Evolutionary conservation across 352 stramenopile genomes (phyloP).

Genomic region (Globisporangium viniferum): DNA sequence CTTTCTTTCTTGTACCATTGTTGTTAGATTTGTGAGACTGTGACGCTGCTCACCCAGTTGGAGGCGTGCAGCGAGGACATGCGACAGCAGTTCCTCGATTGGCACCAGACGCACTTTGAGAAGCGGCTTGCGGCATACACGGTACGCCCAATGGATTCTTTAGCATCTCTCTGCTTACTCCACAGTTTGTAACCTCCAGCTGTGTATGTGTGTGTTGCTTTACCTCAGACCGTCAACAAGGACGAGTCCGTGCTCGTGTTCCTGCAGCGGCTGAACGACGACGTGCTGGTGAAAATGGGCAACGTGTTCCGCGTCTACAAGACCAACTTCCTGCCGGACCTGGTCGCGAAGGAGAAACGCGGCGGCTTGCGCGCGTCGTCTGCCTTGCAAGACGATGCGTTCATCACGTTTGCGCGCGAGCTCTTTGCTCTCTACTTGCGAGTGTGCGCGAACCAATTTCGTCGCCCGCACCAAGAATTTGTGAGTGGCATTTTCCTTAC

Average conservation of each 20-base stretch:
- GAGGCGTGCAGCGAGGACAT: conserved; percentile 71
- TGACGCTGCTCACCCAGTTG: conserved; percentile 61
- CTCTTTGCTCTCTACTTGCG: conserved; percentile 55
- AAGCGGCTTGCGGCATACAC: conserved; percentile 47
- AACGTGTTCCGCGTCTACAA: conserved; percentile 68
- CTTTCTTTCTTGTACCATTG: neutral
- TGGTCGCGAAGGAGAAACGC: conserved; percentile 34
- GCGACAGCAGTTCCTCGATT: conserved; percentile 81
- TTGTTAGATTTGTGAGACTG: conserved; percentile 53
- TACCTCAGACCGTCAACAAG: conserved; percentile 18
- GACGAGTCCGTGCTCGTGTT: conserved; percentile 55
- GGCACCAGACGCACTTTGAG: conserved; percentile 76
- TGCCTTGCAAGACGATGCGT: conserved; percentile 54
- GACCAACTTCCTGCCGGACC: conserved; percentile 56
- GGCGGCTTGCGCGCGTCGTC: conserved; percentile 35
- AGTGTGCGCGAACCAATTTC: conserved; percentile 53
- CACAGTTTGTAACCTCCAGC: neutral
- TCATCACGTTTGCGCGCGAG: conserved; percentile 71
- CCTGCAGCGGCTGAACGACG: conserved; percentile 48
- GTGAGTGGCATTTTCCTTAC: conserved; percentile 23
- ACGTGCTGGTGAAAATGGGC: conserved; percentile 46
- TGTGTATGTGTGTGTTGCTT: neutral
- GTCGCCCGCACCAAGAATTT: conserved; percentile 52
- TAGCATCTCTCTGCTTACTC: neutral
- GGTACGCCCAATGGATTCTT: conserved; percentile 18